Conservation (phyloP, 1,139 yeast genomes). For the Insectozyma bohioensis region DNA sequence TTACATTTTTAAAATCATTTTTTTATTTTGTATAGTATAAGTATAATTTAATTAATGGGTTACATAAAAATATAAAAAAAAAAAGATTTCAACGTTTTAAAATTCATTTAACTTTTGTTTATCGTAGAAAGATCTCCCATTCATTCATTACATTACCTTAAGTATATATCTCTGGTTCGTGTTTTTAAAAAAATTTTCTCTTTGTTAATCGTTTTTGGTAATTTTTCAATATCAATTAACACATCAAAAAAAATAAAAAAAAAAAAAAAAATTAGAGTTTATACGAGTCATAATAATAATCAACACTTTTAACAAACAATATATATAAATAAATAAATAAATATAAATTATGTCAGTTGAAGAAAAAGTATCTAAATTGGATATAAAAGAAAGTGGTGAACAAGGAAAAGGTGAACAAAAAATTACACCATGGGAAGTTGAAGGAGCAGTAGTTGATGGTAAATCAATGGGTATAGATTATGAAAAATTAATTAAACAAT, state of each 20-base stretch:
- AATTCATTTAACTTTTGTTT: no score
- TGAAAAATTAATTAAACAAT: constrained; percentile 78
- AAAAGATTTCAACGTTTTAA: no score
- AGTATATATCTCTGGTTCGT: no score
- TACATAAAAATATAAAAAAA: no score
- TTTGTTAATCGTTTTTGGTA: no score
- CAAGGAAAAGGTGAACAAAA: constrained; percentile 52
- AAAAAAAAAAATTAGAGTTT: no score
- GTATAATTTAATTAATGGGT: constrained; percentile 9
- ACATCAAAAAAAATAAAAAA: constrained; percentile 1
- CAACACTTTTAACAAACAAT: no score
- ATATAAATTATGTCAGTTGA: constrained; percentile 18
- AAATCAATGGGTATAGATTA: constrained; percentile 86
- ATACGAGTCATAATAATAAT: not conserved
- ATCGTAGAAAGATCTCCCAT: no score
- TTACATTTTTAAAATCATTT: constrained; percentile 40
- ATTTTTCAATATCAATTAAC: no score
- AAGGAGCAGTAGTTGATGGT: constrained; percentile 97
- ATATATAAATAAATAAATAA: no score
- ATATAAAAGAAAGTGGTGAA: constrained; percentile 15
- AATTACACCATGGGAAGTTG: constrained; percentile 98
- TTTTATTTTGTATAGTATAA: constrained; percentile 5
- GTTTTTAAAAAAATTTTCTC: no score
- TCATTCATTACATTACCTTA: no score
- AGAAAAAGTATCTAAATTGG: constrained; percentile 27